Evolutionary conservation across 345 rosid genomes (phyloP).

Genomic region (Acer campestre): DNA sequence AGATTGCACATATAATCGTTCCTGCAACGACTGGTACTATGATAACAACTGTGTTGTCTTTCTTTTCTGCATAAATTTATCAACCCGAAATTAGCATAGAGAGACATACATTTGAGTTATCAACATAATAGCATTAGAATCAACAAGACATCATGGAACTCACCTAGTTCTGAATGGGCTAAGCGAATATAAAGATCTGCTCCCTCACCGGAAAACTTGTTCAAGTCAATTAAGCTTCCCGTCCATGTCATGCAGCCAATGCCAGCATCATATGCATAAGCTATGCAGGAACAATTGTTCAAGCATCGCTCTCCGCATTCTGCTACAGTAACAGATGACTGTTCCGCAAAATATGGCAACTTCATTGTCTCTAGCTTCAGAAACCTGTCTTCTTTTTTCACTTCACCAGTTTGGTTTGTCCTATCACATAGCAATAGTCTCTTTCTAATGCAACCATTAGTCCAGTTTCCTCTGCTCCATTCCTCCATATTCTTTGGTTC

Average conservation of each 20-base stretch:
- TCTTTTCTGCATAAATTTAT: background rate
- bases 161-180: constrained; percentile 39
- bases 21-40: background rate
- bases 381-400: constrained; percentile 44
- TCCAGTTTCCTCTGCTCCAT: constrained; percentile 52
- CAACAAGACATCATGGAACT: background rate
- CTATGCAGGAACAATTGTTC: constrained; percentile 54
- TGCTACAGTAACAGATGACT: constrained; percentile 12
- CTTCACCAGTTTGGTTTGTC: constrained; percentile 18
- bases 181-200: constrained; percentile 43
- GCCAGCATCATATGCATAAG: constrained; percentile 46
- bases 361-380: constrained; percentile 35
- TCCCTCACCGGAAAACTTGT: constrained; percentile 33
- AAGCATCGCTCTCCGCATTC: constrained; percentile 40
- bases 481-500: constrained; percentile 40
- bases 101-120: background rate
- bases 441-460: constrained; percentile 48
- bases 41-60: background rate
- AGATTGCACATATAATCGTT: background rate
- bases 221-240: constrained; percentile 39
- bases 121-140: background rate
- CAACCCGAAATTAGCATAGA: background rate
- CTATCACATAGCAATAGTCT: constrained; percentile 35
- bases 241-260: constrained; percentile 54
- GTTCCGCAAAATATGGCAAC: constrained; percentile 43